Evolutionary conservation across 768 basidiomycete genomes (phyloP), one percentile per base, ranked within the genome.

Genomic region (Leccinum subgranulosum): DNA sequence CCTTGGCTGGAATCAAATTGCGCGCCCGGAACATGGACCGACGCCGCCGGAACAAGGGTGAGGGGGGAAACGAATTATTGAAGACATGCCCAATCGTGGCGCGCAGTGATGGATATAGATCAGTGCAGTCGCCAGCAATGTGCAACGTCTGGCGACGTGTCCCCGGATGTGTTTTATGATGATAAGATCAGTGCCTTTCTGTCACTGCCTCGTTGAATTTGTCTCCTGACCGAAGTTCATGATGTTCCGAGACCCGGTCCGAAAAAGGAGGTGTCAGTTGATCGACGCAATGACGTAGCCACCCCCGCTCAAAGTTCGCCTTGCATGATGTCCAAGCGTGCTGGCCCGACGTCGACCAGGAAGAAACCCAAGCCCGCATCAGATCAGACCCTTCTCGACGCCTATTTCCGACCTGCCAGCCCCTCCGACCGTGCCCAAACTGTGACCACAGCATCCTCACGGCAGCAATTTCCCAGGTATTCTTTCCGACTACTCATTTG

Each of bases 241-340:
- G 9, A 41, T 49, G 46, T 29, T 51, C 19, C 6, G 49, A n/a
- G 49, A 31, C 43, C 23, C 45, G 23, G 34, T 64, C 63, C 67
- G 31, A 60, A 69, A 66, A 67, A 59, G 68, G 66, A 34, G 43
- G 14, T 4, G 6, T 19, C 27, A 14, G 59, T 36, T 62, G 67
- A 68, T 68, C 67, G 67, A 70, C 67, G 60, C 48, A 11, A 15
- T 68, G 67, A 68, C 67, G 67, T 68, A 43, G 41, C 19, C 41
- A 69, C 27, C 50, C 45, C 62, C 65, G 62, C 59, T 53, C 62
- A 59, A 56, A 27, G 31, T 17, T 58, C 51, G n/a, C 27, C 47
- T 51, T 9, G 25, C 65, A 68, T 31, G 31, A 41, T 68, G 67
- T 62, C 68, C 36, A 67, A 67, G 41, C 60, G 62, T 31, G 19